Conservation (phyloP, 768 basidiomycete species). For the Mycena latifolia region DNA sequence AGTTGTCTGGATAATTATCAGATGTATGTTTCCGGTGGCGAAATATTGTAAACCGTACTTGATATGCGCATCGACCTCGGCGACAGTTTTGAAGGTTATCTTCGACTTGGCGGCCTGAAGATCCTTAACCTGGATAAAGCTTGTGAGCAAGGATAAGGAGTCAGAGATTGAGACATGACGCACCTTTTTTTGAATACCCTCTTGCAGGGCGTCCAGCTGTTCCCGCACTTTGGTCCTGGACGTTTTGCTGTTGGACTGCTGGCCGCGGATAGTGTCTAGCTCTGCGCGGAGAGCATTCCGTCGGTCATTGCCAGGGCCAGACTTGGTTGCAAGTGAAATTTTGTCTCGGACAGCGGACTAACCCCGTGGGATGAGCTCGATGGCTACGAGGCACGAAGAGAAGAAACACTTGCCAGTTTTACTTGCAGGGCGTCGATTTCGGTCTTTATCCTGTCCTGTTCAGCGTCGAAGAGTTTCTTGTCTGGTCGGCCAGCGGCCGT, state of each 20-base stretch:
- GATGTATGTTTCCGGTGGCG: background rate
- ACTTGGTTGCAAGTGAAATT: conserved; percentile 72
- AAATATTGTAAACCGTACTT: conserved; percentile 64
- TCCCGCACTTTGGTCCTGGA: conserved; percentile 79
- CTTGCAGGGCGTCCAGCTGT: conserved; percentile 84
- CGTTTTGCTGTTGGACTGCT: conserved; percentile 83
- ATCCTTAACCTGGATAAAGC: conserved; percentile 77
- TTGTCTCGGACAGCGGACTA: conserved; percentile 83
- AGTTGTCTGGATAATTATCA: conserved; percentile 66
- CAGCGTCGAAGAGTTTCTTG: conserved; percentile 85
- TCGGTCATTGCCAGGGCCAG: conserved; percentile 77
- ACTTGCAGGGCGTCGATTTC: conserved; percentile 88
- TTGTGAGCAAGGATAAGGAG: conserved; percentile 11
- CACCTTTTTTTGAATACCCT: conserved; percentile 87
- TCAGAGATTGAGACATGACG: conserved; percentile 8
- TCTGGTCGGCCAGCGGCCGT: conserved; percentile 76
- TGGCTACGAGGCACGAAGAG: conserved; percentile 12
- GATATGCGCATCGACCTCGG: conserved; percentile 90
- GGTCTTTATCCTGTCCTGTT: conserved; percentile 84
- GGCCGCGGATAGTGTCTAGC: conserved; percentile 80
- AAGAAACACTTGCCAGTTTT: conserved; percentile 75
- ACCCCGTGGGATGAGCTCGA: conserved; percentile 23
- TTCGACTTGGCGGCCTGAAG: conserved; percentile 86
- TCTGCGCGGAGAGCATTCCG: conserved; percentile 81
- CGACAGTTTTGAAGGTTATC: conserved; percentile 81